Evolutionary conservation across 1,139 yeast species (phyloP), one percentile per base, ranked within the genome.

Genomic region (Protomyces arabidopsidicola): DNA sequence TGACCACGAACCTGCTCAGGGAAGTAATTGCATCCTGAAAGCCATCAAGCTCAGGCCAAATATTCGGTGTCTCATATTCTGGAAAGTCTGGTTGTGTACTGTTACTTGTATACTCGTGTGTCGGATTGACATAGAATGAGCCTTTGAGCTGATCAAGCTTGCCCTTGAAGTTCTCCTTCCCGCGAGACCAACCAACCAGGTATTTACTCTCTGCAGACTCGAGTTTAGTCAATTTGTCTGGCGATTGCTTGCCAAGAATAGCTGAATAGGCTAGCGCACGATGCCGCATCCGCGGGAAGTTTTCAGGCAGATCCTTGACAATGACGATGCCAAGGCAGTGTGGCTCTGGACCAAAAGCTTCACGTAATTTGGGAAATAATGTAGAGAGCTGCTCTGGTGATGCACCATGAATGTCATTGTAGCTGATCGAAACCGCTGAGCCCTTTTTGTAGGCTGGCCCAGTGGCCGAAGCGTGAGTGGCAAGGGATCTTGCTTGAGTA

Each of bases 151-250:
- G 73, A 70, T 84, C 88, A 0, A 83, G 83, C 53, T 67, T 66
- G 22, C 77, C 77, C 10, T 69, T 70, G 45, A 84, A 75, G 55
- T 73, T 78, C 69, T 84, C 88, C 65, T 80, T 81, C 0, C 88
- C 88, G 55, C 83, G 73, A n/a, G 87, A 83, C 88, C 88, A 84
- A 0, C 88, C 88, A 0, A 82, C 80, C 4, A 84, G 73, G 82
- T 85, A 84, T 59, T 70, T 72, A 0, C 79, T 76, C 42, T 81
- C 84, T 27, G 81, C 81, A 36, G 76, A 74, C 69, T 83, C 86
- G 59, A 84, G 73, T 22, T 68, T 62, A 1, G 69, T 70, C 45
- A 84, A 74, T 12, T 73, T 72, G 2, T 71, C 71, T 2, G 66
- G 62, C 0, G 83, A 78, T 9, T 82, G 74, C 50, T 73, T 74